Percentiles rank a stretch among this genome's conserved stretches.
Conservation (phyloP, 495 filamentous ascomycete genomes). For the Penicillium canariense region DNA sequence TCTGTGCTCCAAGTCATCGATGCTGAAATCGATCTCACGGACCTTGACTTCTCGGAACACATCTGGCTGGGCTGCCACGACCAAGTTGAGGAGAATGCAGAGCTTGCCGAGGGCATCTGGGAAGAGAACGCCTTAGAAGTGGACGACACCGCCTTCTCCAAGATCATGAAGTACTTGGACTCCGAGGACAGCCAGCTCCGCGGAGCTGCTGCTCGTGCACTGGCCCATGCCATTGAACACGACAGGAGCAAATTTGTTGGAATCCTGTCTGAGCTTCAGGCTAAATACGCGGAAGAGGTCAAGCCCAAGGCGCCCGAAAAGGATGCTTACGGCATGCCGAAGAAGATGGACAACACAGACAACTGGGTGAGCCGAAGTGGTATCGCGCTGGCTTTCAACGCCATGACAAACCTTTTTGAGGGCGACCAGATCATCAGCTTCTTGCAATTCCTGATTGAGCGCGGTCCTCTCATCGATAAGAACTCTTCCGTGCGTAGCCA, state of each 20-base stretch:
- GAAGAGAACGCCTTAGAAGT: constrained; percentile 83
- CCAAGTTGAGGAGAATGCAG: constrained; percentile 80
- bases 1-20: constrained; percentile 87
- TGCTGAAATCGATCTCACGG: constrained; percentile 85
- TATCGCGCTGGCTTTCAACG: constrained; percentile 80
- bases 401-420: constrained; percentile 67
- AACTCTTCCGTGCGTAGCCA: constrained; percentile 73
- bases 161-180: constrained; percentile 75
- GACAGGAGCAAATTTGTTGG: constrained; percentile 55
- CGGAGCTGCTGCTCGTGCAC: constrained; percentile 74
- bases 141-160: constrained; percentile 58
- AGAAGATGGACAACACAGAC: constrained; percentile 77
- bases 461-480: constrained; percentile 77
- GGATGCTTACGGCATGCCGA: constrained; percentile 90
- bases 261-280: constrained; percentile 60
- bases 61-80: constrained; percentile 94
- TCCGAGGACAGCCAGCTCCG: constrained; percentile 75
- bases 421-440: constrained; percentile 69
- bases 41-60: constrained; percentile 79
- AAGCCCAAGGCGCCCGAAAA: constrained; percentile 78
- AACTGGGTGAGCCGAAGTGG: constrained; percentile 89
- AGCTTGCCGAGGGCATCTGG: constrained; percentile 85
- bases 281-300: constrained; percentile 69
- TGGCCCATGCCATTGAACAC: constrained; percentile 67
- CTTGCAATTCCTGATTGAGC: constrained; percentile 78